Conservation (phyloP, 805 yeast genomes). For the Teunomyces pallodes region DNA sequence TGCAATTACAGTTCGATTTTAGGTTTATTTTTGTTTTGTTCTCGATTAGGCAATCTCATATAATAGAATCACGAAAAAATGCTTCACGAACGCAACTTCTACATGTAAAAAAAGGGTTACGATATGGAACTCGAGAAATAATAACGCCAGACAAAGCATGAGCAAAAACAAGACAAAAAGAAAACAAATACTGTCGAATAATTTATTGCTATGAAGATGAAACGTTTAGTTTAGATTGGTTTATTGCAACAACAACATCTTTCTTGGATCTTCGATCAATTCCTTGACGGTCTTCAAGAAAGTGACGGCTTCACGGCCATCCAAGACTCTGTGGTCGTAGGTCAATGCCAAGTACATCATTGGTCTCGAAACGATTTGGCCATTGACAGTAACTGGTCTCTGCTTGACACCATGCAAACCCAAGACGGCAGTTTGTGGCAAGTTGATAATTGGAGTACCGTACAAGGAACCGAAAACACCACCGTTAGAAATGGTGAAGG, state of each 20-base stretch:
- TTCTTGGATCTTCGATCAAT: conserved; percentile 97
- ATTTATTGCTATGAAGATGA: conserved; percentile 1
- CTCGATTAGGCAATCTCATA: not conserved
- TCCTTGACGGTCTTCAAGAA: conserved; percentile 96
- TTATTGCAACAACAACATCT: conserved; percentile 64
- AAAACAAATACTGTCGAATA: not conserved
- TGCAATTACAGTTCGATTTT: conserved; percentile 9
- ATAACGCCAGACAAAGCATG: not conserved
- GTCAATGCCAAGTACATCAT: conserved; percentile 99
- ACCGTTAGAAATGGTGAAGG: conserved; percentile 98
- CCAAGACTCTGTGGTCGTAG: conserved; percentile 96
- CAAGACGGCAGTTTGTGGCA: conserved; percentile 97
- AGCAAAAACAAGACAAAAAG: not conserved
- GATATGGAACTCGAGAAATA: too few relatives aligned
- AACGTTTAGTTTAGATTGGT: not conserved
- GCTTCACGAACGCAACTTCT: too few relatives aligned
- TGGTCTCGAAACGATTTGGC: conserved; percentile 95
- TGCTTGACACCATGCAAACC: conserved; percentile 98
- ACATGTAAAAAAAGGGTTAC: too few relatives aligned
- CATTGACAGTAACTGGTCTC: conserved; percentile 95
- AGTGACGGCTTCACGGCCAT: conserved; percentile 98
- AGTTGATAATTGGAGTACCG: conserved; percentile 97
- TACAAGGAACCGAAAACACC: conserved; percentile 97
- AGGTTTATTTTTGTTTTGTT: conserved; percentile 1
- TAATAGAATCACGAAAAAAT: not conserved